These are phyloP conservation scores for Solanum rostratum DNA, from an alignment of 257 asterid genomes.

Conservation along the genomic window DNA sequence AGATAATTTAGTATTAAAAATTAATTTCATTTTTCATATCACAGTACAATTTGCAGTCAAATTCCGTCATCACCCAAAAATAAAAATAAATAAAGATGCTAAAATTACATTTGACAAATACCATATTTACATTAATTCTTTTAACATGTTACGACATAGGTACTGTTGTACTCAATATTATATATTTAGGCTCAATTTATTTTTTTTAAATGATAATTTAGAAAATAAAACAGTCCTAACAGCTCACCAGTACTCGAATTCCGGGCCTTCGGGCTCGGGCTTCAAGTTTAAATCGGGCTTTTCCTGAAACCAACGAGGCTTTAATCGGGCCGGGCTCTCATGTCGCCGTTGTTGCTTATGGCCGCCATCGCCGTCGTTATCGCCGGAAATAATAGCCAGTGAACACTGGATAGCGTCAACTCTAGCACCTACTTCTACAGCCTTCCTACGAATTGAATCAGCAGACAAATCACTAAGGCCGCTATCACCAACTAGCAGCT, in stretches of 20 bases:
- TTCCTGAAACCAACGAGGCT: conserved; percentile 42
- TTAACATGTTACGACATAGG: background rate
- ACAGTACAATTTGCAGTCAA: background rate
- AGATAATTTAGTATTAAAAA: too few species aligned
- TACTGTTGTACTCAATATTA: conserved; percentile 6
- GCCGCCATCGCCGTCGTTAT: background rate
- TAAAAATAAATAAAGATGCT: background rate
- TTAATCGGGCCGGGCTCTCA: conserved; percentile 13
- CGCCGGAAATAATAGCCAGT: background rate
- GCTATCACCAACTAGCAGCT: conserved; percentile 9
- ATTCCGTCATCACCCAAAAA: background rate
- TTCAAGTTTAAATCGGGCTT: conserved; percentile 29
- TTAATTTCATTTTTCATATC: too few species aligned
- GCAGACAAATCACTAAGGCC: conserved; percentile 55
- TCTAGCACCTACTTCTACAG: conserved; percentile 79
- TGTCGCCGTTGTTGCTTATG: background rate
- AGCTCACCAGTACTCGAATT: conserved; percentile 23
- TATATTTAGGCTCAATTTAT: conserved; percentile 1
- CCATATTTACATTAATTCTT: conserved; percentile 14
- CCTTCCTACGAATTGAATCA: conserved; percentile 57
- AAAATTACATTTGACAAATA: background rate
- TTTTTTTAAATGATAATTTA: background rate
- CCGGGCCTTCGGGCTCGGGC: conserved; percentile 36
- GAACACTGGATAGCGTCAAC: conserved; percentile 63
- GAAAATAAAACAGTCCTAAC: background rate